phyloP scores from a whole-genome alignment of 1,284 basidiomycete genomes.

The Kalmanozyma brasiliensis region DNA sequence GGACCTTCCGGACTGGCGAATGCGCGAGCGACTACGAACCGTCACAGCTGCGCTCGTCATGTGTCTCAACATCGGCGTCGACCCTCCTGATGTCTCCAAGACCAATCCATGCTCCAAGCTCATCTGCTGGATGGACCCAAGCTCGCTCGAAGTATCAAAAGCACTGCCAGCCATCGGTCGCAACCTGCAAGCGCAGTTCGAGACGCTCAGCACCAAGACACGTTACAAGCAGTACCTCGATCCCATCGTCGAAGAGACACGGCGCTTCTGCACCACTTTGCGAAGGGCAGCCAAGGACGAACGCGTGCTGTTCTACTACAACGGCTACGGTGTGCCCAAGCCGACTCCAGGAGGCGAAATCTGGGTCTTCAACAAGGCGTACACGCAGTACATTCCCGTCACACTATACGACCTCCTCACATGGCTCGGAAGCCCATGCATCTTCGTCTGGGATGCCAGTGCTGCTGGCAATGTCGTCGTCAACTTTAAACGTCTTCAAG shows the following conservation, averaged over 20 bases:
- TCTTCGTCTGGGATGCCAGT: conserved; percentile 99
- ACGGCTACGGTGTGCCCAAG: conserved; percentile 97
- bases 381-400: conserved; percentile 98
- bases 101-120: conserved; percentile 94
- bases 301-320: conserved; percentile 95
- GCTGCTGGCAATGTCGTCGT: conserved; percentile 91
- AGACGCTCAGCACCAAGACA: conserved; percentile 82
- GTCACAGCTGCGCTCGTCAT: conserved; percentile 91
- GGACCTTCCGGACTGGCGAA: conserved; percentile 74
- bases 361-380: conserved; percentile 98
- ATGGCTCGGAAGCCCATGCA: conserved; percentile 85
- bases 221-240: conserved; percentile 77
- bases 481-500: conserved; percentile 89
- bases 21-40: conserved; percentile 86
- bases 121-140: conserved; percentile 98
- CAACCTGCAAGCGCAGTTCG: conserved; percentile 94
- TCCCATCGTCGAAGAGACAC: conserved; percentile 92
- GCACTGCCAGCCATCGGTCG: conserved; percentile 77
- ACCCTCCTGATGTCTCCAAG: conserved; percentile 96
- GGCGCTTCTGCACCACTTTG: conserved; percentile 85
- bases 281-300: conserved; percentile 92
- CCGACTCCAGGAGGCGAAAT: conserved; percentile 95
- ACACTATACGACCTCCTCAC: conserved; percentile 90
- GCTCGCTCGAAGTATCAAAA: conserved; percentile 76
- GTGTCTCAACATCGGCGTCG: conserved; percentile 96